Evolutionary conservation across 352 stramenopile genomes (phyloP), one percentile per base, ranked within the genome.

Genomic region (Phytophthora palmivora): DNA sequence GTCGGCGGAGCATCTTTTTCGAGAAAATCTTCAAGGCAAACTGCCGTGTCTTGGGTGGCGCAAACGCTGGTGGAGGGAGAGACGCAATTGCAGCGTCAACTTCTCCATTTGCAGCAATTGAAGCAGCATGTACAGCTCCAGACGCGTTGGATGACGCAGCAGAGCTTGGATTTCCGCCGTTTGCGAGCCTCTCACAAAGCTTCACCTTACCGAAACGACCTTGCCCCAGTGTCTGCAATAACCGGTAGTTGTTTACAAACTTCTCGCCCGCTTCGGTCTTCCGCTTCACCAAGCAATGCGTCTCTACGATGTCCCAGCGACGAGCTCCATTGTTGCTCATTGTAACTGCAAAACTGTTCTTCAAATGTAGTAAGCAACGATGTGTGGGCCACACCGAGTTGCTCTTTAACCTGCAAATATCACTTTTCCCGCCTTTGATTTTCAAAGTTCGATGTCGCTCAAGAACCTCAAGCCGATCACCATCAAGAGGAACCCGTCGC

Each of bases 11-110:
- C 42, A 71, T 80, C 41, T 84, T 74, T 58, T 96, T 96, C 26
- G 85, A 95, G 58, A 88, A 88, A 43, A 94, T 95, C 51, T 96
- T 96, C 56, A 93, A 77, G 9, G 88, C 85, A 67, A 96, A 96
- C 52, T 76, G 71, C 2, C 81, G 71, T 0, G 58, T 52, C 18
- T 66, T 74, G 11, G 64, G 62, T 6, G 58, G 50, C 15, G 34
- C 54, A 63, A 74, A 74, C 3, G 58, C 49, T n/a, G 58, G 53
- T 12, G 51, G 34, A 42, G 58, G 43, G 2, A 61, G 8, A 0
- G 48, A 41, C 4, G 43, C 47, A 44, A 52, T 38, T 38, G 34
- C 15, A 53, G 32, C 18, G 22, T 51, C 19, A 46, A 16, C 38
- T 39, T 57, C 38, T 38, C 14, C 21, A 41, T 34, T 54, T 6